Base-by-base conservation (phyloP, 768 basidiomycete genomes). In the Leccinum incarnatum region DNA sequence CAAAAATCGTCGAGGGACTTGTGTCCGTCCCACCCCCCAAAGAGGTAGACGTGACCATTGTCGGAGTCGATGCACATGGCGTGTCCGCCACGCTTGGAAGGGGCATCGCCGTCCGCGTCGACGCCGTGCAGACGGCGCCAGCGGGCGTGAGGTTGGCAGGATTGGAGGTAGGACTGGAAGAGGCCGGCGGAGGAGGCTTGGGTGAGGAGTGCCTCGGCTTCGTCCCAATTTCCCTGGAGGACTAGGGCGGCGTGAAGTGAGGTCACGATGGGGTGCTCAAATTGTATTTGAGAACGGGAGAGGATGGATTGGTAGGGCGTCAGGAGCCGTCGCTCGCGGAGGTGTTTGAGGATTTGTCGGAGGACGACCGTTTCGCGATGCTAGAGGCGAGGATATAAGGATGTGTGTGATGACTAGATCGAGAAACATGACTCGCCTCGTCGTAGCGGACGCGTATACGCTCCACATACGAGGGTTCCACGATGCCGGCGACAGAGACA, bases 1-100 rank as follows among this genome's bases (percentile, higher is more conserved):
- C 91, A 93, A 61, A 92, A 87, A 69, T 93, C 91, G 66, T 89
- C 87, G 30, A 93, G 74, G 51, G 83, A 85, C 59, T 81, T 84
- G 55, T 83, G 72, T 1, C 91, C 89, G 60, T 91, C 83, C 84
- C 87, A 93, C 0, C 91, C 91, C 1, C 91, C 91, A 55, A 91
- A 83, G 21, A 93, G 78, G 67, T 92, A 92, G 29, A 93, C 83
- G 47, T 81, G 71, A 6, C 82, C 81, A 40, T 82, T 78, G 8
- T 79, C 76, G 23, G 79, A 74, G 66, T 92, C 90, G 61, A 91
- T 83, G 63, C 88, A 91, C 88, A 91, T 90, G 21, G 88, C 86
- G 62, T 93, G 89, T 0, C 91, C 91, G 15, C 91, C 88, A 1
- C 91, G 83, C 48, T 82, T 77, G 25, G 80, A 77, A 5, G 91